Conservation (phyloP, 345 rosid species). For the Raphanus sativus region DNA sequence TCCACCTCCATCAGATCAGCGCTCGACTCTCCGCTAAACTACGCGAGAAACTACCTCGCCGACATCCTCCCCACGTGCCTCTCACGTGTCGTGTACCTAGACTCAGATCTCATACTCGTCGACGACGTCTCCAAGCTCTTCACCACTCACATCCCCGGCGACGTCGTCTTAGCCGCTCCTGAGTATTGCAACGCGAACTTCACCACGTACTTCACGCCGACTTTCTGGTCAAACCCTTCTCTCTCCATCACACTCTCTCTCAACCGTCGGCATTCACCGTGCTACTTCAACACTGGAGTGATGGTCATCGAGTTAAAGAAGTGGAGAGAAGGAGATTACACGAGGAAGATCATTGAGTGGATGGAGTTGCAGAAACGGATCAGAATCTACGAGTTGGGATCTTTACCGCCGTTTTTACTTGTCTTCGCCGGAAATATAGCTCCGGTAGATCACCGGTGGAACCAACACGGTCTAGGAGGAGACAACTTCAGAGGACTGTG, state of each 20-base stretch:
- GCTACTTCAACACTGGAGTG: conserved; percentile 89
- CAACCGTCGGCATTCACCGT: conserved; percentile 55
- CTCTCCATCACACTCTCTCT: conserved; percentile 61
- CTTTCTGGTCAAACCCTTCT: conserved; percentile 81
- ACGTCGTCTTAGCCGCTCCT: conserved; percentile 67
- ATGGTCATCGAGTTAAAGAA: conserved; percentile 75
- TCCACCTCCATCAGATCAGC: conserved; percentile 89
- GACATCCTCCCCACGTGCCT: conserved; percentile 59
- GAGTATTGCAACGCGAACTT: conserved; percentile 83
- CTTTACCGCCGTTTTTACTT: conserved; percentile 74
- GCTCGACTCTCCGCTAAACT: conserved; percentile 74
- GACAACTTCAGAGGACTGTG: conserved; percentile 57
- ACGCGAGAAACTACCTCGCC: conserved; percentile 82
- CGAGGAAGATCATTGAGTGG: conserved; percentile 78
- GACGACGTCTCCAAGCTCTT: conserved; percentile 73
- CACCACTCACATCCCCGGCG: conserved; percentile 46
- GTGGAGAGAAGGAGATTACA: conserved; percentile 71
- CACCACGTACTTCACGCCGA: conserved; percentile 75
- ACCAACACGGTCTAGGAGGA: conserved; percentile 83
- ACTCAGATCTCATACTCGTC: conserved; percentile 79
- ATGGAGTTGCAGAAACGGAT: conserved; percentile 88
- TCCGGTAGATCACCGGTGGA: conserved; percentile 80
- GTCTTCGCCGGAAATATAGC: conserved; percentile 80
- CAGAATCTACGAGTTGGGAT: conserved; percentile 79
- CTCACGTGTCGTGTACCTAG: conserved; percentile 66